phyloP scores from a whole-genome alignment of 75 land plant genomes.

The Sequoia sempervirens region DNA sequence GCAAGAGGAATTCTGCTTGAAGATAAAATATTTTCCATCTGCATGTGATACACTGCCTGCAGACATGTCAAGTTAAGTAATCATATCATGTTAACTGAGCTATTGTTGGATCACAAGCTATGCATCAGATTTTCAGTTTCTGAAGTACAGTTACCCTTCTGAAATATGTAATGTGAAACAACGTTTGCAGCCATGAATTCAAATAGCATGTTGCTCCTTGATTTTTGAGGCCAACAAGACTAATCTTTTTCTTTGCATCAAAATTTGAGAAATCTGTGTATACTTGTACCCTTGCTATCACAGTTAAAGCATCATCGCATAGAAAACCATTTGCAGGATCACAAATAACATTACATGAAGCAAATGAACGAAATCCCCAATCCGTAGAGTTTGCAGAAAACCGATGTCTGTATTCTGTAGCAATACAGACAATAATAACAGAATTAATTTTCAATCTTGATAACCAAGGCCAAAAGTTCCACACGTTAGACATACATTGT shows the following conservation, averaged over 20 bases:
- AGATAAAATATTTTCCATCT: not conserved
- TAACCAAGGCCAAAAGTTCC: not conserved
- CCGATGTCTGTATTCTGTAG: constrained; percentile 76
- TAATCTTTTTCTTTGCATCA: too few species aligned
- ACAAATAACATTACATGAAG: constrained; percentile 75
- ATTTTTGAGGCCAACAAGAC: constrained; percentile 84
- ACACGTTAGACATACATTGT: too few species aligned
- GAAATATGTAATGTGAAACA: constrained; percentile 89
- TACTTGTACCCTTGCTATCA: constrained; percentile 87
- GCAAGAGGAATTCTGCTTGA: not conserved
- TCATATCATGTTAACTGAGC: not conserved
- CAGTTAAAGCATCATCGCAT: constrained; percentile 60
- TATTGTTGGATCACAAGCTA: not conserved
- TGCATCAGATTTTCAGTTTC: not conserved
- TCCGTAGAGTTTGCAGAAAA: constrained; percentile 79
- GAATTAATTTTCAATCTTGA: not conserved
- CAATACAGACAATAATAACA: not conserved
- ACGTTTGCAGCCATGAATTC: constrained; percentile 71
- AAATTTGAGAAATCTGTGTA: too few species aligned
- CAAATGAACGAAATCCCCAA: constrained; percentile 87
- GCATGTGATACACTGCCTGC: too few species aligned
- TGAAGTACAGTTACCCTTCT: constrained; percentile 50
- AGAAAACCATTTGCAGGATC: constrained; percentile 69
- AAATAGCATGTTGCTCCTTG: constrained; percentile 93
- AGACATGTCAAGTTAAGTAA: not conserved